Evolutionary conservation across 2,329 filamentous ascomycete species (phyloP), one percentile per base, ranked within the genome.

Genomic region (Aspergillus ruber): DNA sequence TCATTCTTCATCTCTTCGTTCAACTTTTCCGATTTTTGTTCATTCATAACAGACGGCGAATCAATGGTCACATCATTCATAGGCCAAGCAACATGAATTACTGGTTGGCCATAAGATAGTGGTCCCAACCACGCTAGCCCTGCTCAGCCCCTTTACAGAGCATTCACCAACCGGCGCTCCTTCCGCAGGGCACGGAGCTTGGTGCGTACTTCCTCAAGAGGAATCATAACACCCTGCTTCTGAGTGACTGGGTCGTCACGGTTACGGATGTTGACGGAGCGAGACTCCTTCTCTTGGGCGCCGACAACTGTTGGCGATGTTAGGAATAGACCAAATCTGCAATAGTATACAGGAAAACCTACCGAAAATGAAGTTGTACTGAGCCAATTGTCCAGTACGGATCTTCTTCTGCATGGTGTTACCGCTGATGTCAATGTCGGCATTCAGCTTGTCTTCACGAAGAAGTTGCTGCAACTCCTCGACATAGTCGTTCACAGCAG

Each of bases 261-360:
- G 64, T 84, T 84, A 38, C 82, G 74, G 57, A 84, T 81, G 62
- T 84, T 85, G 52, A 84, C 80, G 3, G 76, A 74, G 49, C 78
- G 71, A 17, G 69, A 70, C 53, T 82, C 75, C 64, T 75, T 77
- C 68, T 85, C 82, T 59, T 80, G 71, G 3, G 79, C 81, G 48
- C 82, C 82, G 15, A 85, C 80, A 32, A 85, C 81, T 74, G 55
- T 44, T 35, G 7, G 43, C 43, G 33, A 47, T 32, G 48, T 57
- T 47, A 61, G 55, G 38, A 51, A 29, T n/a, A 29, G 10, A 35
- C 25, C 32, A 33, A 29, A 8, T n/a, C 9, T 39, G 17, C 40
- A 3, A 44, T n/a, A 36, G 21, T 9, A 43, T 13, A 42, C 3
- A 39, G 12, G 21, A 9, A 5, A 38, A 62, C 70, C 55, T 64